A percentile compares a stretch with the other conserved stretches of the same genome.
Conservation (phyloP, 2,329 filamentous ascomycete genomes). For the Ophiostoma himal-ulmi region DNA sequence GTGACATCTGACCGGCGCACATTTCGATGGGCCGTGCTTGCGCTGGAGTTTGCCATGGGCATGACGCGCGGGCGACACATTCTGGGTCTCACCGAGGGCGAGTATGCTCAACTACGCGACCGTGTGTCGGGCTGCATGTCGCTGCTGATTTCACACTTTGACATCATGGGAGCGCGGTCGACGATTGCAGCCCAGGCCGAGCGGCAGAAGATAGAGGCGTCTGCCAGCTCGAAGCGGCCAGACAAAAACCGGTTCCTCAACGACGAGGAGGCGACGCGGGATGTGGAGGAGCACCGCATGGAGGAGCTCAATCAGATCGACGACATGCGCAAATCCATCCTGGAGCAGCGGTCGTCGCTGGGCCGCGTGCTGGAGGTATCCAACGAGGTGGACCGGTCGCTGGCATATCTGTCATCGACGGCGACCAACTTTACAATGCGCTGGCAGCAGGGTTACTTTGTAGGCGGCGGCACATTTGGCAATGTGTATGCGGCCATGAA, state of each 20-base stretch:
- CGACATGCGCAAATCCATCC: conserved; percentile 67
- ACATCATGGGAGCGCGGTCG: conserved; percentile 95
- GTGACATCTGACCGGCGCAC: conserved; percentile 89
- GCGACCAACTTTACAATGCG: conserved; percentile 92
- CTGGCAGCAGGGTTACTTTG: conserved; percentile 98
- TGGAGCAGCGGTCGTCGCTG: conserved; percentile 78
- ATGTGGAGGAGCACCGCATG: conserved; percentile 70
- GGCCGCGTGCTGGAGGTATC: conserved; percentile 88
- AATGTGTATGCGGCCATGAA: conserved; percentile 98
- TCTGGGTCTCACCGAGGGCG: conserved; percentile 78
- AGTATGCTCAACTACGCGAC: conserved; percentile 73
- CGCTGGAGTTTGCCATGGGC: conserved; percentile 92
- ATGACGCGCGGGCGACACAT: conserved; percentile 95
- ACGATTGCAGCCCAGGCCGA: conserved; percentile 91
- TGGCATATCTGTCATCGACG: conserved; percentile 88
- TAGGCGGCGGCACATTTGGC: conserved; percentile 93
- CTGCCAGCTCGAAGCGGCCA: conserved; percentile 65
- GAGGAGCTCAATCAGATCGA: conserved; percentile 71
- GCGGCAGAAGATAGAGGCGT: conserved; percentile 80
- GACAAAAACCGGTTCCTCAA: conserved; percentile 68
- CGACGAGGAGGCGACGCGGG: conserved; percentile 76
- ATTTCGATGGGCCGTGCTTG: conserved; percentile 93
- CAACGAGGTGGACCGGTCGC: conserved; percentile 90
- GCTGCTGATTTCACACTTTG: conserved; percentile 93
- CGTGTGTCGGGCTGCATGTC: conserved; percentile 98